Base-by-base conservation (phyloP, 176 grass and related monocot species). In the Guadua angustifolia region DNA sequence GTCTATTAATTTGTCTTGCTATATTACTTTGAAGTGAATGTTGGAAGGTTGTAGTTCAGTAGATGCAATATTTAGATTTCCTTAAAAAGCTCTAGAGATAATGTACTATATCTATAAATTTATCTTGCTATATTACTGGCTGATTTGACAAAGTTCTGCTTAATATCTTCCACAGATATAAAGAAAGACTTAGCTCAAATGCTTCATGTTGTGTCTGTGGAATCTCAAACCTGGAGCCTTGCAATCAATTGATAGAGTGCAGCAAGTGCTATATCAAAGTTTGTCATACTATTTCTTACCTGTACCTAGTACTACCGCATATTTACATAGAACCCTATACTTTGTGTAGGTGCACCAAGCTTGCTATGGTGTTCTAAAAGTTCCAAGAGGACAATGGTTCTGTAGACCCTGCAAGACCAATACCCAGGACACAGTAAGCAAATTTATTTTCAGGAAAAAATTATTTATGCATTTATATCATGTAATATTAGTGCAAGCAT, bases 301-400 rank as follows among this genome's bases (percentile, higher is more conserved):
- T 88, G 69, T 71, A 26, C 44, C 58, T 65, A 81, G 25, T 51
- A 77, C 29, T 32, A 66, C 58, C 69, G 82, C 51, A 56, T 85
- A 85, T 88, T 88, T 82, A 71, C 73, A 86, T 73, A 50, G 49
- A 75, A 40, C 24, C 38, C 45, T 84, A 68, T 72, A 70, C 85
- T 82, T 73, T 67, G 10, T 91, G 79, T 87, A 98, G 95, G 95
- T 95, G 69, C 95, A 98, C 85, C 95, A 95, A 82, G 95, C 91
- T 69, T 98, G 95, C 73, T 98, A 98, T 90, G 95, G 95, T 79
- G 89, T 98, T 87, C 59, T 83, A 85, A 93, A 89, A 91, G 76
- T 92, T 69, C 95, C 91, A 26, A 95, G 88, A 84, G 89, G 82
- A 76, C 71, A 88, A 83, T 98, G 95, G 95, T 88, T 78, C 83